Conservation (phyloP, 345 rosid species). For the Lepidium didymum region DNA sequence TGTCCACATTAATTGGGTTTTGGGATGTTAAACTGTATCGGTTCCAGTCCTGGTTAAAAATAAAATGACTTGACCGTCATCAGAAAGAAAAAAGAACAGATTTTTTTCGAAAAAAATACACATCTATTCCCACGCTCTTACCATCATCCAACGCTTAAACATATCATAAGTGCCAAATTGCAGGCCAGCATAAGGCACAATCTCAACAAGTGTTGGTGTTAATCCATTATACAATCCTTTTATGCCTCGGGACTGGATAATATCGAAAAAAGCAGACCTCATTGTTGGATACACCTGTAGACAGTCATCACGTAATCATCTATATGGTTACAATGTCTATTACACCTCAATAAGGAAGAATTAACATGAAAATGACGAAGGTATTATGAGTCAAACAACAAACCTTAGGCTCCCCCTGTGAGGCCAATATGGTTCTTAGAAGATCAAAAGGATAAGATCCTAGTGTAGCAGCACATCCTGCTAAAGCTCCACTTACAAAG, state of each 20-base stretch:
- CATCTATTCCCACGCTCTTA: slow-evolving; percentile 17
- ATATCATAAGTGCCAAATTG: slow-evolving; percentile 95
- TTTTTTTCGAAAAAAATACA: background rate
- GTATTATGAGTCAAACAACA: background rate
- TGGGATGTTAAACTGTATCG: slow-evolving; percentile 28
- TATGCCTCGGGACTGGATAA: slow-evolving; percentile 61
- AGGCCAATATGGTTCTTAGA: slow-evolving; percentile 80
- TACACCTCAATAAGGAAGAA: background rate
- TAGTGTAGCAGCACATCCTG: slow-evolving; percentile 93
- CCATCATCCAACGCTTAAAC: slow-evolving; percentile 89
- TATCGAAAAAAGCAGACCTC: slow-evolving; percentile 86
- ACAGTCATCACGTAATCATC: slow-evolving; percentile 7
- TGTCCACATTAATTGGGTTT: slow-evolving; percentile 30
- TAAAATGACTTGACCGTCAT: background rate
- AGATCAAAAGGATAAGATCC: slow-evolving; percentile 99
- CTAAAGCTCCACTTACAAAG: slow-evolving; percentile 78
- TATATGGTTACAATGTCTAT: background rate
- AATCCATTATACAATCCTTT: slow-evolving; percentile 88
- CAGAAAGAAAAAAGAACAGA: background rate
- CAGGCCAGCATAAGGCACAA: slow-evolving; percentile 95
- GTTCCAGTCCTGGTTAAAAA: slow-evolving; percentile 63
- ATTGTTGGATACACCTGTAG: slow-evolving; percentile 88
- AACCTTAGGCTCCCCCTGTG: slow-evolving; percentile 99
- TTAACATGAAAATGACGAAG: background rate
- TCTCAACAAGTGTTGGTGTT: slow-evolving; percentile 88